Base-by-base conservation (phyloP, 148 eudicot genomes). In the Rhododendron vialii region DNA sequence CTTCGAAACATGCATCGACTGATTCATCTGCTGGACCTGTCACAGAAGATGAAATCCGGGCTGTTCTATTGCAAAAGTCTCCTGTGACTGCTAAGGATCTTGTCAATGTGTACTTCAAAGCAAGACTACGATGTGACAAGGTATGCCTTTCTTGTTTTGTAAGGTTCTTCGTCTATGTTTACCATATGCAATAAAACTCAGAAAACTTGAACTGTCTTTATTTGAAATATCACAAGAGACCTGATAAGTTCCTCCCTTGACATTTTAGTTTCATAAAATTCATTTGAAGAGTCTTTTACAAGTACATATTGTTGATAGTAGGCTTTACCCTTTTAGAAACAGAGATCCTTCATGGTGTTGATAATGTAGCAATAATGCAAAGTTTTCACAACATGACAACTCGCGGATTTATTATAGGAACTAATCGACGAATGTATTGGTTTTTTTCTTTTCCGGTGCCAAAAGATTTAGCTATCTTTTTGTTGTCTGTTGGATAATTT, bases 81-180 rank as follows among this genome's bases (percentile, higher is more conserved):
- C 93, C 94, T 22, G 91, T 96, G 79, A 96, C 98, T 76, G 93
- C 99, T 13, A 92, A 91, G 87, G 99, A 95, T 87, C 95, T 96
- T 81, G 98, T 96, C 15, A 67, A 10, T 51, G 93, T 87, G 74
- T 90, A 85, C 76, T 96, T 96, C 85, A 96, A 91, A 93, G 89
- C 98, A 50, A 91, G 99, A 88, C 89, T 96, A 53, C 91, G 88
- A 86, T 33, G 89, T 77, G 55, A 87, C 85, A 98, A 95, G 98
- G 99, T 96, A 89, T 7, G 36, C 38, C 59, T 63, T 81, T 76
- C 14, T 10, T 45, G 63, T 53, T 22, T 74, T 81, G 28, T 45
- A 10, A n/a, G 24, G 47, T 35, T 75, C 78, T 80, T 22, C 7
- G n/a, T 75, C 5, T 3, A 55, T 86, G 81, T 24, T 83, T 69